Conservation (phyloP, 2,329 filamentous ascomycete genomes). For the Exophiala calicioides region DNA sequence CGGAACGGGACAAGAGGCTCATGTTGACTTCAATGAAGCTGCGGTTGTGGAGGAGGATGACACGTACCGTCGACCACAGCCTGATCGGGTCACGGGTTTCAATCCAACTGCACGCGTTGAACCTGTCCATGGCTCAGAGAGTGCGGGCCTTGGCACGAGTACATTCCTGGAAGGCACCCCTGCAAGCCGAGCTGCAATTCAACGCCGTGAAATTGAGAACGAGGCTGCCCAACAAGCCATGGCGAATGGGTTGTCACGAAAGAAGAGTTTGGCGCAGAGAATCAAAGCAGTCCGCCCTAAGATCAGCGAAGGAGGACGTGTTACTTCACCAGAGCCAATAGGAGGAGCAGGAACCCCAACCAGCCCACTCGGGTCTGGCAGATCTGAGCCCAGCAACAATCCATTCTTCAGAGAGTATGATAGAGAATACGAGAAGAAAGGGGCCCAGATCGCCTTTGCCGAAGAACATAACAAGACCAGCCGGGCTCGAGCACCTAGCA, state of each 20-base stretch:
- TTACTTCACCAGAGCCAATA: conserved; percentile 56
- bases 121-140: conserved; percentile 80
- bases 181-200: conserved; percentile 76
- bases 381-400: conserved; percentile 57
- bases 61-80: conserved; percentile 36
- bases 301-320: conserved; percentile 60
- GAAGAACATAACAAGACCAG: conserved; percentile 45
- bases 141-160: conserved; percentile 82
- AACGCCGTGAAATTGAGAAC: conserved; percentile 70
- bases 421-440: conserved; percentile 65
- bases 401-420: conserved; percentile 84
- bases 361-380: conserved; percentile 37
- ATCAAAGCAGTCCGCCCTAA: conserved; percentile 72
- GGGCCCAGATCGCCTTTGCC: conserved; percentile 56
- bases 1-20: conserved; percentile 81
- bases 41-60: conserved; percentile 37
- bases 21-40: conserved; percentile 70
- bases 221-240: conserved; percentile 51
- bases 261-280: conserved; percentile 92
- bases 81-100: conserved; percentile 53
- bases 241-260: conserved; percentile 69
- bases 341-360: conserved; percentile 29
- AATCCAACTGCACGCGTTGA: conserved; percentile 69
- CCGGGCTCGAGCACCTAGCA: conserved; percentile 55
- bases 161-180: conserved; percentile 95